Conservation (phyloP, 164 flowering plant species). For the Nymphaea colorata region DNA sequence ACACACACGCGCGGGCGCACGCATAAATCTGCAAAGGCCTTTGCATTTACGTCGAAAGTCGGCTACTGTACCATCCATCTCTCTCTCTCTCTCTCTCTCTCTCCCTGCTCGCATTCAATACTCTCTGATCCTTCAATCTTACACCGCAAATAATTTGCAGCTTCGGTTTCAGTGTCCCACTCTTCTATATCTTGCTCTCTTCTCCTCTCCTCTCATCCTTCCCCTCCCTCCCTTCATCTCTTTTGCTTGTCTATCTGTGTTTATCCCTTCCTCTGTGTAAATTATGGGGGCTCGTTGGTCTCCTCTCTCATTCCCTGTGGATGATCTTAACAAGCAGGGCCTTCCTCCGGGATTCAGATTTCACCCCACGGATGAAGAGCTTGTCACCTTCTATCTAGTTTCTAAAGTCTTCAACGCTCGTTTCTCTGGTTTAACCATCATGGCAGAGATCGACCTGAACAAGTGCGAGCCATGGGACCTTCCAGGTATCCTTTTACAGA, state of each 20-base stretch:
- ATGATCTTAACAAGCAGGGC: constrained; percentile 36
- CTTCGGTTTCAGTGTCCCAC: constrained; percentile 26
- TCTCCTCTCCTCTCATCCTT: neutral
- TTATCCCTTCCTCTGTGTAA: neutral
- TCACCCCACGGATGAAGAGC: constrained; percentile 92
- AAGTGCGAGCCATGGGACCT: constrained; percentile 87
- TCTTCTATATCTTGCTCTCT: constrained; percentile 1
- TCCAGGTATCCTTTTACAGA: constrained; percentile 38
- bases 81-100: neutral
- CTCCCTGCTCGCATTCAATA: neutral
- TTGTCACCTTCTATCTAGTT: constrained; percentile 67
- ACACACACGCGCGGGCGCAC: constrained; percentile 18
- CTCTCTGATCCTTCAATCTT: neutral
- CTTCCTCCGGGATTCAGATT: constrained; percentile 88
- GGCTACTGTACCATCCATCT: neutral
- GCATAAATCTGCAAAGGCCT: constrained; percentile 28
- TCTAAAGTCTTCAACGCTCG: constrained; percentile 55
- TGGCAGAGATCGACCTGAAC: constrained; percentile 76
- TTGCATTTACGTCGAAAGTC: constrained; percentile 19
- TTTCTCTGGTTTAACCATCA: constrained; percentile 32
- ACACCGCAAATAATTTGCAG: constrained; percentile 8
- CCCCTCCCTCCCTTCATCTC: neutral
- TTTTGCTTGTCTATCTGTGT: neutral
- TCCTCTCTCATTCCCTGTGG: neutral
- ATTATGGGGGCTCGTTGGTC: neutral